Evolutionary conservation across 2,329 filamentous ascomycete genomes (phyloP).

Genomic region (Fusarium palustre): DNA sequence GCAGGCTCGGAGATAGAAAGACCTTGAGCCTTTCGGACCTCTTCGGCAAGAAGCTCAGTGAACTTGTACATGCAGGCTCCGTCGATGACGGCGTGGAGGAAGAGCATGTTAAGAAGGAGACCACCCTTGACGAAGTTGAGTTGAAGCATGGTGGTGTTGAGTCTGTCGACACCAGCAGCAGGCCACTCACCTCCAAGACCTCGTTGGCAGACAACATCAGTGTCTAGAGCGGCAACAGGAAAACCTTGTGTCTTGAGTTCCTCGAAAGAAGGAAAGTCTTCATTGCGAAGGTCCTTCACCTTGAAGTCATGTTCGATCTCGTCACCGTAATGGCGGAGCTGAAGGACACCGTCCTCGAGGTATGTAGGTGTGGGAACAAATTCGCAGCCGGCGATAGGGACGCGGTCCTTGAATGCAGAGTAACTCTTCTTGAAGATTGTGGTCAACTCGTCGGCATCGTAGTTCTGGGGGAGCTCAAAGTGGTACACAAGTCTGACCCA

Average conservation of each 20-base stretch:
- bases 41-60: constrained; percentile 12
- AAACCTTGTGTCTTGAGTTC: constrained; percentile 11
- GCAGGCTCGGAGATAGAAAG: neutral
- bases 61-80: constrained; percentile 16
- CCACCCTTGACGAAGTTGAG: constrained; percentile 13
- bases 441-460: neutral
- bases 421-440: neutral
- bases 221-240: constrained; percentile 3
- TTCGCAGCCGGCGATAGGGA: constrained; percentile 17
- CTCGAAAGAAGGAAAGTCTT: constrained; percentile 12
- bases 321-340: constrained; percentile 20
- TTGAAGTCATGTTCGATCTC: constrained; percentile 23
- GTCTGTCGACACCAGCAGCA: constrained; percentile 1
- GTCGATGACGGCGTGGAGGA: constrained; percentile 4
- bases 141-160: constrained; percentile 17
- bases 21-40: constrained; percentile 13
- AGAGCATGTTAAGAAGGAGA: constrained; percentile 8
- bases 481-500: constrained; percentile 17
- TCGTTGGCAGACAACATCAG: constrained; percentile 18
- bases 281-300: constrained; percentile 11
- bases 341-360: neutral
- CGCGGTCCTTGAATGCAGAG: constrained; percentile 4
- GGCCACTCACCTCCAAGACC: constrained; percentile 22
- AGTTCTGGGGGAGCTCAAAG: constrained; percentile 9
- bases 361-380: constrained; percentile 1